Base-by-base conservation (phyloP, 2,329 filamentous ascomycete genomes). In the Colletotrichum phormii region DNA sequence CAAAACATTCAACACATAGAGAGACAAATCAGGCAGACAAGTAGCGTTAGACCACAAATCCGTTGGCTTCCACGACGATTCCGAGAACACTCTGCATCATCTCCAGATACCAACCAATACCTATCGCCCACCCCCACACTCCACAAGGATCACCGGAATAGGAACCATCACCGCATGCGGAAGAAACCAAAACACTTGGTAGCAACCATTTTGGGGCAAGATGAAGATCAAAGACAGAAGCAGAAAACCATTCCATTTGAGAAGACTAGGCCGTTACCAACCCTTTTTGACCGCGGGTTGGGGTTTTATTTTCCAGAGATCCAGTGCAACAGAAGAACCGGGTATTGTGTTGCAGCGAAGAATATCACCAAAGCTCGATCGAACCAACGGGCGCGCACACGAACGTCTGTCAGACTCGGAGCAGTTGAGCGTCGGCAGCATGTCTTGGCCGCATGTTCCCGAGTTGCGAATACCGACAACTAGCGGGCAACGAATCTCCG, bases 321-420 rank as follows among this genome's bases (percentile, higher is more conserved):
- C 63, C 73, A 74, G 72, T 72, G 74, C 74, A 75, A 75, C 74
- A 74, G 68, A 63, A 73, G 72, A 72, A 74, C 74, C 65, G 69
- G 75, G 73, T 75, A 74, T 76, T 69, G 70, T 75, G 67, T 75
- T 76, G 74, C 67, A 73, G 68, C 74, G 67, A 71, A 74, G 73
- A 74, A 72, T 68, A 67, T 69, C 70, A 75, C 73, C 71, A 75
- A 69, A 73, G 66, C 70, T 75, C 66, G 74, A 75, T 76, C 75
- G 75, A 75, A 75, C 74, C 71, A 71, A 73, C 74, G 73, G 75
- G 68, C 64, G 71, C 71, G 68, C 74, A 51, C 72, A 72, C 72
- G 67, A 63, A 74, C 71, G 65, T 73, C 71, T 74, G 71, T 72
- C 67, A 66, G 71, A 73, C 67, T 67, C 73, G 73, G 63, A 71